Evolutionary conservation across 148 eudicot genomes (phyloP), one percentile per base, ranked within the genome.

Genomic region (Camellia granthamiana): DNA sequence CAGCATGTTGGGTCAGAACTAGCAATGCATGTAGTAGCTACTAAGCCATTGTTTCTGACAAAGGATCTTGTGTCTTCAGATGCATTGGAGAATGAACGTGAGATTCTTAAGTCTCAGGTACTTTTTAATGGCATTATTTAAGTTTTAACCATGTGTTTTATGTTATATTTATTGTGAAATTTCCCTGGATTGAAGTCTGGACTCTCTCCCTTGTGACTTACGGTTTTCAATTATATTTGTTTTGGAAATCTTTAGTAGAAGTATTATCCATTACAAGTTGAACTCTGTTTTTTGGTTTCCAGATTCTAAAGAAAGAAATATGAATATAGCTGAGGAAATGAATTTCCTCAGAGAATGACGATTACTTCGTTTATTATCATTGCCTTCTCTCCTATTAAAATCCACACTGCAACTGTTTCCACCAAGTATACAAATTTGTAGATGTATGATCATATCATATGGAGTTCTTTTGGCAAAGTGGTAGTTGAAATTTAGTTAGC

Each of bases 1-100:
- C 88, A 85, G 72, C 91, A 84, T 55, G 90, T 94, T 84, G 98
- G 99, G 72, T 88, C 98, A 75, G 94, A 94, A 85, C 60, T 97
- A 76, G 99, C 99, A 76, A 97, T 97, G 99, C 99, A 97, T 85
- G 81, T 97, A 43, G 99, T 97, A 13, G 99, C 99, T 42, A 84
- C 92, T 64, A 97, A 94, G 77, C 99, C 99, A 75, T 75, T 88
- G 78, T 94, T 92, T 86, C 78, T 97, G 56, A 83, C 95, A 7
- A 94, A 87, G 82, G 99, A 97, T 68, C 89, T 86, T 61, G 98
- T 97, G 83, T 88, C 97, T 42, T 80, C 98, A 80, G 94, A 92
- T 72, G 89, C 93, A 5, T 71, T 97, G 82, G 89, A 86, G 21
- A 94, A 81, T 82, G 99, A 94, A 77, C 92, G 95, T 9, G 98